A percentile compares a stretch with the other conserved stretches of the same genome.
Evolutionary conservation across 768 basidiomycete species (phyloP).

Genomic region (Crucibulum laeve): DNA sequence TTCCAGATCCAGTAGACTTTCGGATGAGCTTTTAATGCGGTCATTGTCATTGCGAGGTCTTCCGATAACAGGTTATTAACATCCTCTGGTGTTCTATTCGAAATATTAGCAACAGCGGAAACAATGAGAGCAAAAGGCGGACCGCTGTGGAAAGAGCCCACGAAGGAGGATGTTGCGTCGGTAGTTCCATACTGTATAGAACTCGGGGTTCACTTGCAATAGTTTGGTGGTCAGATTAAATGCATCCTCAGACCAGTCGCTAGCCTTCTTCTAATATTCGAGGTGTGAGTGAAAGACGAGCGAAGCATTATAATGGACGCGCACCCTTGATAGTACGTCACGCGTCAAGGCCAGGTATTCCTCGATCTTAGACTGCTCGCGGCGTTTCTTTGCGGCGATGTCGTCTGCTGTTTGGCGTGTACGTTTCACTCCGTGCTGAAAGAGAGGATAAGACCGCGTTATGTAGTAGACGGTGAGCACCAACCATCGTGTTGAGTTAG

Average conservation of each 20-base stretch:
- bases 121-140: slow-evolving; percentile 7
- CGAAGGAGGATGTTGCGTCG: slow-evolving; percentile 73
- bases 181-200: slow-evolving; percentile 97
- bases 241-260: slow-evolving; percentile 70
- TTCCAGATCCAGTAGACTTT: slow-evolving; percentile 99
- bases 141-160: slow-evolving; percentile 71
- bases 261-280: slow-evolving; percentile 54
- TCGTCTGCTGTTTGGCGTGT: slow-evolving; percentile 53
- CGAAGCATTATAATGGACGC: slow-evolving; percentile 19
- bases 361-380: slow-evolving; percentile 71
- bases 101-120: slow-evolving; percentile 4
- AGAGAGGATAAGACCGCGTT: slow-evolving; percentile 1
- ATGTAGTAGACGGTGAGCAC: background rate
- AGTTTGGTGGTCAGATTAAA: slow-evolving; percentile 74
- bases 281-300: slow-evolving; percentile 6
- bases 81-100: slow-evolving; percentile 52
- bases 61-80: slow-evolving; percentile 60
- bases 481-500: slow-evolving; percentile 3
- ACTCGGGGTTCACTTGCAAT: slow-evolving; percentile 87
- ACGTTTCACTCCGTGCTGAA: slow-evolving; percentile 72
- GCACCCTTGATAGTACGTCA: slow-evolving; percentile 61
- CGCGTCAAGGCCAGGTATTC: slow-evolving; percentile 68
- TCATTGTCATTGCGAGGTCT: slow-evolving; percentile 80
- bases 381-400: slow-evolving; percentile 60
- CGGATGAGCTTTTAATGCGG: slow-evolving; percentile 77